A percentile compares a stretch with the other conserved stretches of the same genome.
Evolutionary conservation across 805 yeast genomes (phyloP).

Genomic region (Pichia californica): DNA sequence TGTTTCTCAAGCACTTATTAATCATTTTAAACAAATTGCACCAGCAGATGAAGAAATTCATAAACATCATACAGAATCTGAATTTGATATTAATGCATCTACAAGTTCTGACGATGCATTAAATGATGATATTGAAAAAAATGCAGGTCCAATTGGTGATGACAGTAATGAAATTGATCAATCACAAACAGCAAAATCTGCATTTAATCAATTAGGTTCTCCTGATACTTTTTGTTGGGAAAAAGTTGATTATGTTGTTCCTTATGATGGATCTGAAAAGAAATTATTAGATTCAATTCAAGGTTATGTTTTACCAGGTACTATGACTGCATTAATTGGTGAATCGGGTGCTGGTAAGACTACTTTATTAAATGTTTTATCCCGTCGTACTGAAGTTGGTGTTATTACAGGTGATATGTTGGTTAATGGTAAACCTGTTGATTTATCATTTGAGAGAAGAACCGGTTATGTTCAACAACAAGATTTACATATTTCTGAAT

Average conservation of each 20-base stretch:
- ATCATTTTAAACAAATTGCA: constrained; percentile 10
- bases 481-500: constrained; percentile 43
- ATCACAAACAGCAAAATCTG: constrained; percentile 14
- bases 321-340: constrained; percentile 56
- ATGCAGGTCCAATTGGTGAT: constrained; percentile 8
- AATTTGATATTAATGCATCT: neutral
- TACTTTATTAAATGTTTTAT: constrained; percentile 46
- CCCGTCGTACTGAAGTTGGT: constrained; percentile 47
- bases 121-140: constrained; percentile 1
- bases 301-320: constrained; percentile 46
- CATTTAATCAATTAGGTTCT: constrained; percentile 27
- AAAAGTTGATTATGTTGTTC: constrained; percentile 51
- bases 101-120: no score
- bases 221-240: constrained; percentile 57
- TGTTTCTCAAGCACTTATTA: constrained; percentile 22
- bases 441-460: constrained; percentile 43
- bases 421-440: constrained; percentile 45
- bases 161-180: constrained; percentile 29
- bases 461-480: constrained; percentile 56
- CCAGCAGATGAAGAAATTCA: constrained; percentile 7
- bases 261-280: constrained; percentile 36
- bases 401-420: constrained; percentile 51
- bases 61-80: neutral
- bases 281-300: constrained; percentile 38
- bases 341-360: constrained; percentile 64